Base-by-base conservation (phyloP, 2,329 filamentous ascomycete species). In the Monilinia polystroma region DNA sequence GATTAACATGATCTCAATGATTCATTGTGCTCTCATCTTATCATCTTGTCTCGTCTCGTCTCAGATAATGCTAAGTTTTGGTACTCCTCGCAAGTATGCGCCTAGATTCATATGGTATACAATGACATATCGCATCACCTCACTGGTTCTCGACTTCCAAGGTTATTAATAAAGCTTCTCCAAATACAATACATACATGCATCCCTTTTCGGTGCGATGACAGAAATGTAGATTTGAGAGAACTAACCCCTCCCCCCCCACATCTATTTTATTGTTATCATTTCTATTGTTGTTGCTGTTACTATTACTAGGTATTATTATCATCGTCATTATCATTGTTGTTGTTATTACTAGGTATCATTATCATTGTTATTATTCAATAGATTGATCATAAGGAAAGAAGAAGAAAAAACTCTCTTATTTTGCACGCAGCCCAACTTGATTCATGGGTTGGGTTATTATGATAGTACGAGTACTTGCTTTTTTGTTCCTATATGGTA, bases 61-160 rank as follows among this genome's bases (percentile, higher is more conserved):
- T 35, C 57, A 45, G 26, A 51, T 35, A 35, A 49, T 14, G 26
- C 43, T 18, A 26, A 49, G 18, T 49, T 59, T 47, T 35, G 5
- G 43, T 49, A 35, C 57, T 23, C 16, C 57, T 35, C 57, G 18
- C 26, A 38, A 49, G n/a, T n/a, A 38, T 60, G 57, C 29, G 57
- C 26, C 43, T 35, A 59, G 43, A 35, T 35, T n/a, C 14, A 35
- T 49, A 45, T 4, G 26, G 26, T 32, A 59, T 35, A 59, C 43
- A 59, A 38, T 60, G 29, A 60, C 20, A 38, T 60, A 51, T 26
- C 32, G 45, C 47, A 60, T 60, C 45, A 26, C 29, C 20, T 60
- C 32, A 38, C 45, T 51, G 29, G 43, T 26, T 38, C 18, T 11
- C 45, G 6, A 8, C 32, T 35, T 35, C 5, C 32, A 35, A 35